phyloP scores from a whole-genome alignment of 228 moss, liverwort and hornwort genomes.

The Sphagnum fallax region DNA sequence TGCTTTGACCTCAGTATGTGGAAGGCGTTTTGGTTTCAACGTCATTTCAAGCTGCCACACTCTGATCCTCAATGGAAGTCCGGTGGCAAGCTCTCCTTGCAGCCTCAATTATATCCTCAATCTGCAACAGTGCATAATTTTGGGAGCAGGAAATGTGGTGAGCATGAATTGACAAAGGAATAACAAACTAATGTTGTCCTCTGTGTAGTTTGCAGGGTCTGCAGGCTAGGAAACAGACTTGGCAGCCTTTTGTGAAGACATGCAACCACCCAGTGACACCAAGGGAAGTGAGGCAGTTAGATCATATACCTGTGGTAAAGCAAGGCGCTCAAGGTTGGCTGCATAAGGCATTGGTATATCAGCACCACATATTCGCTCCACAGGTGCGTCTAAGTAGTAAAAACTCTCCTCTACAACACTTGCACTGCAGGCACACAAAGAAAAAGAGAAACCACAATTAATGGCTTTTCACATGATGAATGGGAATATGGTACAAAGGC shows the following conservation, averaged over 20 bases:
- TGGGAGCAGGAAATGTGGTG: no score
- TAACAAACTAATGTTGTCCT: no score
- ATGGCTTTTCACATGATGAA: no score
- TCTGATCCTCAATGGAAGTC: slow-evolving; percentile 39
- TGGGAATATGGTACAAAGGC: no score
- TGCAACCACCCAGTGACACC: no score
- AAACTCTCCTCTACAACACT: slow-evolving; percentile 93
- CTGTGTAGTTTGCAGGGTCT: no score
- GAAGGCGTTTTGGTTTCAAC: neutral
- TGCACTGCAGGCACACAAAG: slow-evolving; percentile 32
- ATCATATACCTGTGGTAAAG: slow-evolving; percentile 68
- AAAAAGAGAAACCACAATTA: no score
- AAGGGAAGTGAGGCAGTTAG: no score
- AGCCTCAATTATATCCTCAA: slow-evolving; percentile 88
- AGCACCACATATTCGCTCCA: slow-evolving; percentile 92
- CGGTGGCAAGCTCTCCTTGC: slow-evolving; percentile 83
- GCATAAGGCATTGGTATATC: slow-evolving; percentile 99
- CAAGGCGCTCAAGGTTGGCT: slow-evolving; percentile 90
- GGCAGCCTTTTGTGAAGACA: no score
- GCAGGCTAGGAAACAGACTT: no score
- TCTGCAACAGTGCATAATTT: slow-evolving; percentile 27
- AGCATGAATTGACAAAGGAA: no score
- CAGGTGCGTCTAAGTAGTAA: slow-evolving; percentile 85
- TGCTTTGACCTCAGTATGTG: no score
- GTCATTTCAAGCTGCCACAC: slow-evolving; percentile 45